Conservation (phyloP, 345 rosid species). For the Gossypium australe region DNA sequence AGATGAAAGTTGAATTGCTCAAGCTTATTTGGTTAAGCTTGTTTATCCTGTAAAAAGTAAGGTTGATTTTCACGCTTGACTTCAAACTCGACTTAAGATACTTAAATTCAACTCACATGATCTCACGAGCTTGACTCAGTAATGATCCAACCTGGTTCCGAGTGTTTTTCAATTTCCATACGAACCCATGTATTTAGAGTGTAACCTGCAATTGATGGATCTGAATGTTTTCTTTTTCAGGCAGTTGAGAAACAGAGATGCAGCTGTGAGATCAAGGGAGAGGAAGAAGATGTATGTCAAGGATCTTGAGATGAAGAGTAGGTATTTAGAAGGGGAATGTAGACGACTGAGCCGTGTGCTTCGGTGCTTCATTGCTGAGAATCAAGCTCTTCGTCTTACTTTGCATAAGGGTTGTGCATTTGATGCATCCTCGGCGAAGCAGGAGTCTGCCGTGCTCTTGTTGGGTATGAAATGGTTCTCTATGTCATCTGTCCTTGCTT, state of each 20-base stretch:
- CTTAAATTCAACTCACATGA: too few relatives aligned
- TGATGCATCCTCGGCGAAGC: constrained; percentile 67
- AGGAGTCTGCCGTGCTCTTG: constrained; percentile 99
- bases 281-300: constrained; percentile 67
- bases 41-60: background rate
- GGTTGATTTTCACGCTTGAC: background rate
- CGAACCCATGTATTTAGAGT: background rate
- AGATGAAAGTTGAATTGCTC: background rate
- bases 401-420: constrained; percentile 47
- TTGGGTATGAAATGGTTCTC: constrained; percentile 56
- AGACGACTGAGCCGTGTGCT: constrained; percentile 70
- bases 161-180: too few relatives aligned
- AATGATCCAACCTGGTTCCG: too few relatives aligned
- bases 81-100: background rate
- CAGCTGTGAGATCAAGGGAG: constrained; percentile 78
- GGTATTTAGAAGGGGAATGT: constrained; percentile 75
- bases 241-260: constrained; percentile 85
- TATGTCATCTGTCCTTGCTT: background rate
- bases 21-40: too few relatives aligned
- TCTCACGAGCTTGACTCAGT: too few relatives aligned
- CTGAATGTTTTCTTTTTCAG: constrained; percentile 30
- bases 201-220: background rate
- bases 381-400: constrained; percentile 64
- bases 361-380: constrained; percentile 65
- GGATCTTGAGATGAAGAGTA: constrained; percentile 79